phyloP scores from a whole-genome alignment of 768 basidiomycete genomes.

The Fomitopsis serialis region DNA sequence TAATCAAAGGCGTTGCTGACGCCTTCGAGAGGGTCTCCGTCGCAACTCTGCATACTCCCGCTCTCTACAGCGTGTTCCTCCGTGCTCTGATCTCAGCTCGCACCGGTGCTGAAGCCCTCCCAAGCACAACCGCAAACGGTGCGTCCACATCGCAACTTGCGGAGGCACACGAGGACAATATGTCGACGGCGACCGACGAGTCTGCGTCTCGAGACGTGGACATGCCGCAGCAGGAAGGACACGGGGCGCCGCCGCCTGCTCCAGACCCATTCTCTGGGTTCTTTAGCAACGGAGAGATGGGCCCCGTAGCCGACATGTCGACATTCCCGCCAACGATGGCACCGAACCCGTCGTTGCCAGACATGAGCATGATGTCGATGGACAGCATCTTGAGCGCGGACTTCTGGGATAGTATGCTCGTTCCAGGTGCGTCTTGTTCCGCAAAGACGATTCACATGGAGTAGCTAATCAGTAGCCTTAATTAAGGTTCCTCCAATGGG shows the following conservation, averaged over 20 bases:
- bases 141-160: neutral
- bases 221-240: neutral
- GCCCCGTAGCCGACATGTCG: constrained; percentile 73
- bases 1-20: constrained; percentile 79
- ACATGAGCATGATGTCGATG: constrained; percentile 58
- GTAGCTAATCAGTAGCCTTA: constrained; percentile 3
- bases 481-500: constrained; percentile 67
- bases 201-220: constrained; percentile 3
- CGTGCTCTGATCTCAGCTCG: constrained; percentile 66
- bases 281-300: constrained; percentile 80
- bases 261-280: constrained; percentile 44
- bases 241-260: neutral
- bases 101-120: constrained; percentile 21
- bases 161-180: constrained; percentile 2
- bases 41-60: constrained; percentile 81
- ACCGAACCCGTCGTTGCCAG: constrained; percentile 36
- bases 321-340: constrained; percentile 90
- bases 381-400: constrained; percentile 73
- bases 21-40: constrained; percentile 73
- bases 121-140: constrained; percentile 5
- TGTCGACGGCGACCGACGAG: constrained; percentile 3
- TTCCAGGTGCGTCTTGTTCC: constrained; percentile 57
- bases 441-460: neutral
- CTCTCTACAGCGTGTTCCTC: constrained; percentile 81
- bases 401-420: constrained; percentile 86